Conservation (phyloP, 1,284 basidiomycete species). For the Microbotryum intermedium region DNA sequence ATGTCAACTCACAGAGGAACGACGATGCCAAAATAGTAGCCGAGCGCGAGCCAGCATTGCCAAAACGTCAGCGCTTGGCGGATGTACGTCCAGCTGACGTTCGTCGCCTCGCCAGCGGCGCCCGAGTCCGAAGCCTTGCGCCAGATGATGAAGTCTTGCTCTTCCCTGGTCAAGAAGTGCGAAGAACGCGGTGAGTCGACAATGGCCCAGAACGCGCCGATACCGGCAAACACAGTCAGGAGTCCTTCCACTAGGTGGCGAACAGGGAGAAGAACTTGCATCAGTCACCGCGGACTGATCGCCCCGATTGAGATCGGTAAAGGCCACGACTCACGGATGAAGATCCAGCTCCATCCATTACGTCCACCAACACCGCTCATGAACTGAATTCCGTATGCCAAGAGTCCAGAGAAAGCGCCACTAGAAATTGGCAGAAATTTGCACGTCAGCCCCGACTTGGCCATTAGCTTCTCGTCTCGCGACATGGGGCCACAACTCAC, state of each 20-base stretch:
- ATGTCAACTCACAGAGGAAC: constrained; percentile 45
- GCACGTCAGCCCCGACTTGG: no score
- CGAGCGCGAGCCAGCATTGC: constrained; percentile 56
- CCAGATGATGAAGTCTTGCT: constrained; percentile 53
- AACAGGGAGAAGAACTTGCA: not conserved
- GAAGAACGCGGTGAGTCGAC: constrained; percentile 52
- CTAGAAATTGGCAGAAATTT: constrained; percentile 1
- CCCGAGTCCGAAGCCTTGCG: constrained; percentile 48
- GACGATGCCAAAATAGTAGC: constrained; percentile 54
- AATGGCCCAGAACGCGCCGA: constrained; percentile 34
- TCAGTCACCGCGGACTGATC: no score
- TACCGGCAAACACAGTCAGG: constrained; percentile 46
- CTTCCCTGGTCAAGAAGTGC: constrained; percentile 52
- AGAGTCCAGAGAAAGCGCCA: constrained; percentile 41
- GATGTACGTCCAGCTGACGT: constrained; percentile 40
- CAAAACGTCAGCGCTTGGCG: constrained; percentile 53
- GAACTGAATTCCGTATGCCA: constrained; percentile 45
- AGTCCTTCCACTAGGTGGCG: constrained; percentile 47
- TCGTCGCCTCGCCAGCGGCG: constrained; percentile 25
- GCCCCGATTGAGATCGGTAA: no score
- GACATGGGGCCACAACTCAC: not conserved
- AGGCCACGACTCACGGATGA: not conserved
- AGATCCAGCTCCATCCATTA: constrained; percentile 43
- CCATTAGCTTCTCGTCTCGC: no score
- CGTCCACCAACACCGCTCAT: constrained; percentile 44